These are phyloP conservation scores for Fraxinus latifolia DNA, from an alignment of 305 asterid genomes.

Conservation along the genomic window DNA sequence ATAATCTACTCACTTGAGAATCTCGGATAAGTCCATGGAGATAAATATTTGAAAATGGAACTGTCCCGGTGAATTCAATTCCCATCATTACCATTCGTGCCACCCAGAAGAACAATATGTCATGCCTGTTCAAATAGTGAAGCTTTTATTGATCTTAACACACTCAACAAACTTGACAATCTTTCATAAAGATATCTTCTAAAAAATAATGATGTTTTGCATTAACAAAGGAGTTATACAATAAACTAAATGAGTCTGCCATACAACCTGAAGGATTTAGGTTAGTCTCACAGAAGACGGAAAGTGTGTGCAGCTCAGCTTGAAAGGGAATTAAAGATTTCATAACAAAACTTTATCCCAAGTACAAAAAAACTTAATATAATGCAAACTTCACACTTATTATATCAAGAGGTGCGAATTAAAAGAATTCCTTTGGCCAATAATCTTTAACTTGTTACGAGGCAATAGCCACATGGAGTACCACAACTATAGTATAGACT, in stretches of 20 bases:
- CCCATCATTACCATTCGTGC: slow-evolving; percentile 99
- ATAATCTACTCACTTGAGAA: slow-evolving; percentile 66
- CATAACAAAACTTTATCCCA: not conserved
- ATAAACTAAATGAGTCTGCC: not conserved
- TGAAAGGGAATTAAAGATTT: slow-evolving; percentile 6
- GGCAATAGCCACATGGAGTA: not conserved
- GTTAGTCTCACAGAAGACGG: not conserved
- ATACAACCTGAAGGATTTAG: not conserved
- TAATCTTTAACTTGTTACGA: not conserved
- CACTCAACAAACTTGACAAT: not conserved
- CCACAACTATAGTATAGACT: not conserved
- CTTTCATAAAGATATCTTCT: not conserved
- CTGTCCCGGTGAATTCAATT: slow-evolving; percentile 82
- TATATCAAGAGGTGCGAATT: not conserved
- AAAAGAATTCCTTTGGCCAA: not conserved
- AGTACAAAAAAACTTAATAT: not conserved
- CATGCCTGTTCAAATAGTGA: slow-evolving; percentile 69
- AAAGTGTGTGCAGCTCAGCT: not conserved
- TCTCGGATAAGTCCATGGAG: slow-evolving; percentile 98
- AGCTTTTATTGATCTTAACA: slow-evolving; percentile 20
- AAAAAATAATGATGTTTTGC: slow-evolving; percentile 1
- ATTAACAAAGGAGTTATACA: not conserved
- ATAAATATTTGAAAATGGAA: slow-evolving; percentile 78
- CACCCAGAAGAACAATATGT: slow-evolving; percentile 97
- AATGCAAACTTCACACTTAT: not conserved